Conservation (phyloP, 2,329 filamentous ascomycete genomes). For the Exophiala phaeomuriformis region DNA sequence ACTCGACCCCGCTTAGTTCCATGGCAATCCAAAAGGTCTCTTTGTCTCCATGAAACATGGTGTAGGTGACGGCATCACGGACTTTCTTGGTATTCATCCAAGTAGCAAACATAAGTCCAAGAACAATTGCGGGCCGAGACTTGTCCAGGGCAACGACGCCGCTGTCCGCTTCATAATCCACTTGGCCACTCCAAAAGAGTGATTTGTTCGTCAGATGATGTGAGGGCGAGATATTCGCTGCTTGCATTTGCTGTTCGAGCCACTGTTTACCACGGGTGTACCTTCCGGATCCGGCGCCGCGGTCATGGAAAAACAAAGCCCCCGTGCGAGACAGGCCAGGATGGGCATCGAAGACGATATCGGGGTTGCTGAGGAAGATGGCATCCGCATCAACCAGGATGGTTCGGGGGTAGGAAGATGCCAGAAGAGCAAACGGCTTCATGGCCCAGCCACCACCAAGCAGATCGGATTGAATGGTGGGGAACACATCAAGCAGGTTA, state of each 20-base stretch:
- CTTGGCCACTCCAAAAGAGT: constrained; percentile 36
- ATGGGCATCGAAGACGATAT: constrained; percentile 14
- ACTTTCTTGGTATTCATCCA: constrained; percentile 42
- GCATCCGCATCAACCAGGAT: constrained; percentile 22
- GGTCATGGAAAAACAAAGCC: constrained; percentile 23
- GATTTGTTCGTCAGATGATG: constrained; percentile 31
- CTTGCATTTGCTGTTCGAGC: constrained; percentile 28
- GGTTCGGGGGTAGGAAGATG: constrained; percentile 15
- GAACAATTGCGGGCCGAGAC: constrained; percentile 32
- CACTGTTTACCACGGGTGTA: constrained; percentile 11
- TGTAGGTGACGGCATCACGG: constrained; percentile 38
- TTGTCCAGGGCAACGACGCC: constrained; percentile 41
- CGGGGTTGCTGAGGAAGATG: constrained; percentile 18
- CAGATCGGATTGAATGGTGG: constrained; percentile 12
- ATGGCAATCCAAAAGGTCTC: constrained; percentile 44
- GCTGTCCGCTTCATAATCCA: constrained; percentile 40
- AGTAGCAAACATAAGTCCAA: constrained; percentile 38
- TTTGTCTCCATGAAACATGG: constrained; percentile 41
- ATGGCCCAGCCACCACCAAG: constrained; percentile 15
- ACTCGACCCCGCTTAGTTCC: constrained; percentile 36
- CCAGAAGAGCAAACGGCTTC: constrained; percentile 24
- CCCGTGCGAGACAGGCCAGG: constrained; percentile 14
- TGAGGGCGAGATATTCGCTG: constrained; percentile 30
- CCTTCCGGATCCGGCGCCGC: constrained; percentile 5
- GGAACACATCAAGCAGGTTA: constrained; percentile 17